phyloP scores from a whole-genome alignment of 306 rosid species.

The Betula pendula region DNA sequence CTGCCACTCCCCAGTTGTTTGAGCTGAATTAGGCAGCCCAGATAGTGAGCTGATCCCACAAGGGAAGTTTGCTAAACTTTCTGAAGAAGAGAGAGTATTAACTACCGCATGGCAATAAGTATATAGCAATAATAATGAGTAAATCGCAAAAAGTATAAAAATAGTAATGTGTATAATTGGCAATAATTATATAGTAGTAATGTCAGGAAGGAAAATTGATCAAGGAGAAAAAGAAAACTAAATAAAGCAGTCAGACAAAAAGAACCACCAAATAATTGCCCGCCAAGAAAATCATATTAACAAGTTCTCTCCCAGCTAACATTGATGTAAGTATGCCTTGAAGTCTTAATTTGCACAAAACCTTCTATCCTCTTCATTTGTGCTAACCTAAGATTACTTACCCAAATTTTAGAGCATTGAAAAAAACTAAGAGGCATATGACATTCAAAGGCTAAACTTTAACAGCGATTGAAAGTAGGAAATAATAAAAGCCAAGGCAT shows the following conservation, averaged over 20 bases:
- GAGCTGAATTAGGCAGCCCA: slow-evolving; percentile 62
- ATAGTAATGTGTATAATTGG: too few species aligned
- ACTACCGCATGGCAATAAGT: too few species aligned
- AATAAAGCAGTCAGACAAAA: background rate
- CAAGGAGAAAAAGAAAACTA: background rate
- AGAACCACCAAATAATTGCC: background rate
- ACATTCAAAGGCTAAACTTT: background rate
- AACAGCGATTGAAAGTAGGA: background rate
- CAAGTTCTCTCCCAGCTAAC: background rate
- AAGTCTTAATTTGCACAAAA: background rate
- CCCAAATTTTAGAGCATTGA: background rate
- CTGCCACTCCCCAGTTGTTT: slow-evolving; percentile 48
- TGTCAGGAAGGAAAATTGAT: background rate
- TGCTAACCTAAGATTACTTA: background rate
- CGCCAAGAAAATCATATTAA: background rate
- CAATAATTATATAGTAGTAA: too few species aligned
- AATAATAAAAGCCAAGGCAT: background rate
- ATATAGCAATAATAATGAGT: too few species aligned
- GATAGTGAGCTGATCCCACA: slow-evolving; percentile 61
- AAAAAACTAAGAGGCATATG: background rate
- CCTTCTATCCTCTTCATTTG: background rate
- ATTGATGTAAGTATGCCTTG: background rate
- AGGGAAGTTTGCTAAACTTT: slow-evolving; percentile 86
- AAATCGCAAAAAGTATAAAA: too few species aligned
- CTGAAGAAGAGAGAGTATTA: slow-evolving; percentile 37